Evolutionary conservation across 2,329 filamentous ascomycete species (phyloP), one percentile per base, ranked within the genome.

Genomic region (Tetracladium maxilliforme): DNA sequence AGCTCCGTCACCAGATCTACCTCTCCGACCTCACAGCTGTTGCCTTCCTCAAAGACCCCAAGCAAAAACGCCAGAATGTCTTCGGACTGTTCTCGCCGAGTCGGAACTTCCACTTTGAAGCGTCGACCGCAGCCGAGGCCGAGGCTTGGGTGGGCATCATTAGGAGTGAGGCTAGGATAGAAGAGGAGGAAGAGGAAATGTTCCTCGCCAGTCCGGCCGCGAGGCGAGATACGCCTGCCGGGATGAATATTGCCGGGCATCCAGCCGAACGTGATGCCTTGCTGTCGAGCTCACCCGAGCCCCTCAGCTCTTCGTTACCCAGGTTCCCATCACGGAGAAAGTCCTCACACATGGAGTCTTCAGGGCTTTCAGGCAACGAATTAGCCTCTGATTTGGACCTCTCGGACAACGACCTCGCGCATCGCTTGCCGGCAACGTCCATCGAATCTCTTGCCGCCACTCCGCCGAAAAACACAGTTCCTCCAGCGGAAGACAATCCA

Each of bases 51-150:
- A 86, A 81, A 42, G 84, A 92, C 40, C 78, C 82, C 7, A 93
- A 92, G 50, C 74, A 84, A 32, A 86, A 80, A 46, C 76, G 80
- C 30, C 69, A 82, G 26, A 73, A 93, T 45, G 70, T 94, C 32
- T 95, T 98, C 45, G 90, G 81, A 12, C 65, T 95, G 22, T 98
- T 93, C 52, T 87, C 84, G 1, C 80, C 86, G 0, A 78, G 84
- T 10, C 76, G 78, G 36, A 95, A 94, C 53, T 93, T 78, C 52
- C 84, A 94, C 42, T 72, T 98, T 31, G 79, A 92, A 48, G 84
- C 82, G 1, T 47, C 61, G 16, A 76, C 67, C 4, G 66, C 72
- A 25, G 58, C 70, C 30, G 86, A 94, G 33, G 81, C 82, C 6
- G 68, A 80, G 33, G 73, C 80, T 42, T 98, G 90, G 90, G 80